Percentiles rank a stretch among this genome's conserved stretches.
Evolutionary conservation across 2,329 filamentous ascomycete genomes (phyloP).

Genomic region (Pseudogymnoascus sp.): DNA sequence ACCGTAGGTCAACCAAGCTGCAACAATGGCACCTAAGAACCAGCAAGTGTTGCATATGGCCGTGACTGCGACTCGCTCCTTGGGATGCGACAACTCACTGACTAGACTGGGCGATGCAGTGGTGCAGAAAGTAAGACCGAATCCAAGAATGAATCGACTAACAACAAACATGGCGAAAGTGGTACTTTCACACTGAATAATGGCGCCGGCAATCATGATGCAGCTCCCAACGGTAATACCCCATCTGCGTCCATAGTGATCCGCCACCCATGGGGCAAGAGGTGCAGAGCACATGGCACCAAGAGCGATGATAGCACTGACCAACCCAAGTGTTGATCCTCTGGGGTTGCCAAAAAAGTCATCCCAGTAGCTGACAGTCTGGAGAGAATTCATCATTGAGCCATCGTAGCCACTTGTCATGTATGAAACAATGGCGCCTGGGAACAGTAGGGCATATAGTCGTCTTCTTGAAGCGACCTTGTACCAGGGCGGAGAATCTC

Average conservation of each 20-base stretch:
- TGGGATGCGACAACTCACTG: slow-evolving; percentile 48
- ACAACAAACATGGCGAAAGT: slow-evolving; percentile 47
- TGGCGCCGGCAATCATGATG: slow-evolving; percentile 31
- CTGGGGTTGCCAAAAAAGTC: slow-evolving; percentile 35
- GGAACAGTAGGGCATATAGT: slow-evolving; percentile 32
- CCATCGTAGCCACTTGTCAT: slow-evolving; percentile 45
- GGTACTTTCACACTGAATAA: slow-evolving; percentile 30
- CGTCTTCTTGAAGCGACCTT: slow-evolving; percentile 27
- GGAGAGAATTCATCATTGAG: slow-evolving; percentile 45
- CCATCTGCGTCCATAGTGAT: slow-evolving; percentile 30
- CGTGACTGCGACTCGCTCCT: slow-evolving; percentile 46
- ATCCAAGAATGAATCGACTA: slow-evolving; percentile 47
- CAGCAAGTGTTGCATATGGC: slow-evolving; percentile 49
- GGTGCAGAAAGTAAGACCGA: slow-evolving; percentile 47
- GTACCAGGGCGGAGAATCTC: slow-evolving; percentile 29
- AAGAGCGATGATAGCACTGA: slow-evolving; percentile 40
- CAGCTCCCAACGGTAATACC: slow-evolving; percentile 30
- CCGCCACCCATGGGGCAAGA: slow-evolving; percentile 30
- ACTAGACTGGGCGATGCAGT: slow-evolving; percentile 46
- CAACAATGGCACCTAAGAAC: slow-evolving; percentile 40
- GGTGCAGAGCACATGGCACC: slow-evolving; percentile 38
- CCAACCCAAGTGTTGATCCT: slow-evolving; percentile 27
- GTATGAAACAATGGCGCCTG: slow-evolving; percentile 33
- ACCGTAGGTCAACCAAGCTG: slow-evolving; percentile 40
- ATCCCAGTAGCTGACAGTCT: slow-evolving; percentile 39